Percentiles rank a stretch among this genome's conserved stretches.
phyloP scores from a whole-genome alignment of 805 yeast genomes.

The Kazachstania kunashirensis region DNA sequence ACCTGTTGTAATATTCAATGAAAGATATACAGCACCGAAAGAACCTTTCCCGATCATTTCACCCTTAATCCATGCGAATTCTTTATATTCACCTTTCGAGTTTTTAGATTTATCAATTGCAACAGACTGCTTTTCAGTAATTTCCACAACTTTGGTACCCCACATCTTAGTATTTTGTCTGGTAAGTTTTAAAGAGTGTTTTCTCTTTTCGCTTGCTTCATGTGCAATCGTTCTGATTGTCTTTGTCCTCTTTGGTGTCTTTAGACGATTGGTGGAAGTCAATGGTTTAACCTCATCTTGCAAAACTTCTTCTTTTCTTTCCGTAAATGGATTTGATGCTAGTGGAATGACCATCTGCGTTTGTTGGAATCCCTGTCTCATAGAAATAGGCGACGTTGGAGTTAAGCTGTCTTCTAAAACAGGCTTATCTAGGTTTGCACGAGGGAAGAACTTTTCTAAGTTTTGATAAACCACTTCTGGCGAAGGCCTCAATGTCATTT shows the following conservation, averaged over 20 bases:
- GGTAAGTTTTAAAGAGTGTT: slow-evolving; percentile 35
- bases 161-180: slow-evolving; percentile 90
- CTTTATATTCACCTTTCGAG: slow-evolving; percentile 60
- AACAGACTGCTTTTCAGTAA: slow-evolving; percentile 62
- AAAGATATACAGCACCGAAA: slow-evolving; percentile 87
- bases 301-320: background rate
- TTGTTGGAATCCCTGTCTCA: background rate
- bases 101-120: slow-evolving; percentile 57
- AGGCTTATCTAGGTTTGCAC: slow-evolving; percentile 85
- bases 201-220: slow-evolving; percentile 68
- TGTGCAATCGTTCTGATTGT: slow-evolving; percentile 88
- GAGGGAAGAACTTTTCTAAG: slow-evolving; percentile 84
- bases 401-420: slow-evolving; percentile 65
- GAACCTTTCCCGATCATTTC: slow-evolving; percentile 94
- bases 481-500: slow-evolving; percentile 83
- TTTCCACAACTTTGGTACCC: slow-evolving; percentile 92
- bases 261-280: background rate
- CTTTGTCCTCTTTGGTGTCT: slow-evolving; percentile 58
- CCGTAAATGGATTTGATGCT: background rate
- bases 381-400: slow-evolving; percentile 41
- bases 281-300: background rate
- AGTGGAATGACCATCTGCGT: background rate
- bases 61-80: slow-evolving; percentile 97
- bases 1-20: slow-evolving; percentile 90
- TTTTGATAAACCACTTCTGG: slow-evolving; percentile 89